Conservation (phyloP, 2,329 filamentous ascomycete species). For the Colletotrichum acutatum region DNA sequence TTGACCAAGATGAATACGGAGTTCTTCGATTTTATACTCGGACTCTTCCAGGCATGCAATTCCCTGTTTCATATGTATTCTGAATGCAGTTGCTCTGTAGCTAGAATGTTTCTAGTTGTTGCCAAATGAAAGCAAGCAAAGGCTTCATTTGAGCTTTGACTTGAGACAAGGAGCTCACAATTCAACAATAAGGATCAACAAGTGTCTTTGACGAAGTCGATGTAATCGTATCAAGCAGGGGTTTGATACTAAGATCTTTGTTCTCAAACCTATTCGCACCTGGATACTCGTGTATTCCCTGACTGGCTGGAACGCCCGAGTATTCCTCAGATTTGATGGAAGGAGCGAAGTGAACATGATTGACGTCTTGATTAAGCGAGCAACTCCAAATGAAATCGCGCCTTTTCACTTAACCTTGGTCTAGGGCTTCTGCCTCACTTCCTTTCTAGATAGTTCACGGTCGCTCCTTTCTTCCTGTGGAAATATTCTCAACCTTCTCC, state of each 20-base stretch:
- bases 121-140: not conserved
- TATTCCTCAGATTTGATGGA: not conserved
- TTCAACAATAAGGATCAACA: not conserved
- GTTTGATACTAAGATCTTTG: not conserved
- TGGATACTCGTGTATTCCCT: not conserved
- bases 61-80: too few relatives aligned
- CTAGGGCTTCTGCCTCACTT: not conserved
- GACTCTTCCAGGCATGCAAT: too few relatives aligned
- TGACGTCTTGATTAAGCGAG: not conserved
- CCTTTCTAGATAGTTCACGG: not conserved
- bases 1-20: too few relatives aligned
- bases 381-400: not conserved
- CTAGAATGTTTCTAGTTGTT: not conserved
- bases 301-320: not conserved
- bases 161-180: not conserved
- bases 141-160: not conserved
- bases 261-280: not conserved
- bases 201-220: not conserved
- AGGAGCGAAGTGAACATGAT: not conserved
- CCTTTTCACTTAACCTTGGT: not conserved
- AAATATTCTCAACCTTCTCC: not conserved
- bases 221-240: not conserved
- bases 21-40: too few relatives aligned
- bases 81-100: rapidly evolving
- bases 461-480: not conserved